Conservation (phyloP, 768 basidiomycete genomes). For the Thelephora ganbajun region DNA sequence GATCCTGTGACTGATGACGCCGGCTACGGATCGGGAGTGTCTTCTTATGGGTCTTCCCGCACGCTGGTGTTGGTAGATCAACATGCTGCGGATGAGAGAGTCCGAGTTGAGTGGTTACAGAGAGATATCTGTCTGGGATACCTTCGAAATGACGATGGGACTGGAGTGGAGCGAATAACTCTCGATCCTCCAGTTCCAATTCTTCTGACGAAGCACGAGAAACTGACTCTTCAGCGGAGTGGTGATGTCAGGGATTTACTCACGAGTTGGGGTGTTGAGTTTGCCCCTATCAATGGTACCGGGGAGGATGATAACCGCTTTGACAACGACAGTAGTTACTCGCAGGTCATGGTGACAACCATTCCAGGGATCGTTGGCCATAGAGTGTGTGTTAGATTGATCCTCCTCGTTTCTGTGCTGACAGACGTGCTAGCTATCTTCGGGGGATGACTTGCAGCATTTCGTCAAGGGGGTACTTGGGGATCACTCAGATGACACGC, state of each 20-base stretch:
- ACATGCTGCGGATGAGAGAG: conserved; percentile 95
- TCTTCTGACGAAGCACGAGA: conserved; percentile 56
- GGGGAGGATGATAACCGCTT: conserved; percentile 6
- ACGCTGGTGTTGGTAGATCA: conserved; percentile 81
- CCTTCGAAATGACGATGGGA: conserved; percentile 22
- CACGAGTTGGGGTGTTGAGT: conserved; percentile 54
- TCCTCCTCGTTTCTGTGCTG: conserved; percentile 5
- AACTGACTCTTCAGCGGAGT: conserved; percentile 29
- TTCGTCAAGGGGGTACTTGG: conserved; percentile 63
- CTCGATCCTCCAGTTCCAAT: conserved; percentile 44
- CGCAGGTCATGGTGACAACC: conserved; percentile 47
- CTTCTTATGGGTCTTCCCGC: neutral
- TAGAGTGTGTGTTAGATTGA: conserved; percentile 29
- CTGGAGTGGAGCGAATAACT: conserved; percentile 24
- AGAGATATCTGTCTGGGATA: conserved; percentile 61
- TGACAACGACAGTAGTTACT: conserved; percentile 25
- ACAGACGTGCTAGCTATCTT: conserved; percentile 33
- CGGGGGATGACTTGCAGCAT: conserved; percentile 59
- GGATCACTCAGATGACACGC: conserved; percentile 37
- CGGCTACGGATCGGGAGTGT: conserved; percentile 2
- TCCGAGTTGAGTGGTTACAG: conserved; percentile 79
- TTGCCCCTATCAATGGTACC: conserved; percentile 23
- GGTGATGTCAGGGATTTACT: conserved; percentile 33
- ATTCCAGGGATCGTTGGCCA: conserved; percentile 62
- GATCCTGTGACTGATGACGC: conserved; percentile 21